Conservation (phyloP, 176 grass and related monocot genomes). For the Elaeis guineensis region DNA sequence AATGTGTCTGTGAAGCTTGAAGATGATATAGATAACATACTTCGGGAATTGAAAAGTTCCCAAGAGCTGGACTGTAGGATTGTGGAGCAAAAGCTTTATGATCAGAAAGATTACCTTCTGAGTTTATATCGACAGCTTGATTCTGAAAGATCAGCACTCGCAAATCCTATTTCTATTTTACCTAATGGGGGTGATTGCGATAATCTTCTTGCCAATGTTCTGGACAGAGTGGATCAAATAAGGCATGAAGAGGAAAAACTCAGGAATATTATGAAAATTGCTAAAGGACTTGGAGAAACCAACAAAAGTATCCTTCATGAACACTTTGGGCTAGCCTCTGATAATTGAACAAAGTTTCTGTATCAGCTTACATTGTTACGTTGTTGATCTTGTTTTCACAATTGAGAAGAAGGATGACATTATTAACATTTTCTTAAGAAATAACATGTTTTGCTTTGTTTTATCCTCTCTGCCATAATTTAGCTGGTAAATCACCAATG, state of each 20-base stretch:
- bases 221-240: constrained; percentile 47
- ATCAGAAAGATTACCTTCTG: constrained; percentile 67
- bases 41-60: constrained; percentile 56
- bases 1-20: constrained; percentile 52
- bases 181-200: constrained; percentile 31
- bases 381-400: no score
- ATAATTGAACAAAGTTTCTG: constrained; percentile 10
- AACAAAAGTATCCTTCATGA: constrained; percentile 22
- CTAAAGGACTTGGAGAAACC: constrained; percentile 38
- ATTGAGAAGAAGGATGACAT: no score
- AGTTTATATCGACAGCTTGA: constrained; percentile 56
- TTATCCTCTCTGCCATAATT: no score
- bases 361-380: no score
- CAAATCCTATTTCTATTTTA: constrained; percentile 34
- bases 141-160: constrained; percentile 39
- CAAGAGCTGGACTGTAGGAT: constrained; percentile 54
- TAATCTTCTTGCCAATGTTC: constrained; percentile 39
- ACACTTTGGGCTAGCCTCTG: constrained; percentile 32
- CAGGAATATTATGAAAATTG: constrained; percentile 53
- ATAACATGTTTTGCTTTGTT: no score
- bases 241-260: constrained; percentile 71
- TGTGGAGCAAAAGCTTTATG: constrained; percentile 70
- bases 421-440: no score
- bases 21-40: constrained; percentile 47
- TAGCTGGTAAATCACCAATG: no score